phyloP scores from a whole-genome alignment of 1,284 basidiomycete genomes.

The Termitomyces sp. region DNA sequence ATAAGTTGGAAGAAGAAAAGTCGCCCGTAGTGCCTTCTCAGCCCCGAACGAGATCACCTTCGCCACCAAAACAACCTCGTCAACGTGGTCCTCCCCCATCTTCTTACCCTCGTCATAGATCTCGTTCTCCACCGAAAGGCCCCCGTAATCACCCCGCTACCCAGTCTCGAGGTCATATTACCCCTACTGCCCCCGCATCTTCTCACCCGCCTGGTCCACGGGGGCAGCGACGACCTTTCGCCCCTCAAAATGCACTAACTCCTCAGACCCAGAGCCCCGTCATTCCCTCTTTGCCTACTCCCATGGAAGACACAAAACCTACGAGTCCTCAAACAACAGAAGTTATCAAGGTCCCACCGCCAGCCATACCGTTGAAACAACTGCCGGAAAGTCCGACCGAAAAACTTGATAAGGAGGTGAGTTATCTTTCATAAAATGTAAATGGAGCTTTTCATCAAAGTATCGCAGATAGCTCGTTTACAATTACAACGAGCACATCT shows the following conservation, averaged over 20 bases:
- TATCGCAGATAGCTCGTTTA: constrained; percentile 25
- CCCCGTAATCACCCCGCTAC: constrained; percentile 33
- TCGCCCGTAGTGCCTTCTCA: constrained; percentile 2
- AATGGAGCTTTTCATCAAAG: neutral
- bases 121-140: constrained; percentile 34
- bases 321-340: neutral
- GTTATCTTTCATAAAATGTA: constrained; percentile 1
- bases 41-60: constrained; percentile 10
- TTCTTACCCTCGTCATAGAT: constrained; percentile 14
- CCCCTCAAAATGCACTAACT: constrained; percentile 6
- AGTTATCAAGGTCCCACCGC: constrained; percentile 7
- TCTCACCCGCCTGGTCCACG: constrained; percentile 19
- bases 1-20: constrained; percentile 5
- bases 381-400: constrained; percentile 13
- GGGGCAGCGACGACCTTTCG: constrained; percentile 21
- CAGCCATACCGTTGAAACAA: constrained; percentile 11
- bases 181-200: constrained; percentile 15
- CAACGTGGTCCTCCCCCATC: constrained; percentile 7
- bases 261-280: constrained; percentile 5
- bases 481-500: constrained; percentile 35
- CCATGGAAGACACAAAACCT: constrained; percentile 1
- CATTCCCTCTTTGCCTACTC: neutral
- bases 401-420: constrained; percentile 25
- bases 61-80: constrained; percentile 22
- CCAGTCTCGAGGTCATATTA: constrained; percentile 20